phyloP scores from a whole-genome alignment of 345 rosid species.

The Arabis alpina region DNA sequence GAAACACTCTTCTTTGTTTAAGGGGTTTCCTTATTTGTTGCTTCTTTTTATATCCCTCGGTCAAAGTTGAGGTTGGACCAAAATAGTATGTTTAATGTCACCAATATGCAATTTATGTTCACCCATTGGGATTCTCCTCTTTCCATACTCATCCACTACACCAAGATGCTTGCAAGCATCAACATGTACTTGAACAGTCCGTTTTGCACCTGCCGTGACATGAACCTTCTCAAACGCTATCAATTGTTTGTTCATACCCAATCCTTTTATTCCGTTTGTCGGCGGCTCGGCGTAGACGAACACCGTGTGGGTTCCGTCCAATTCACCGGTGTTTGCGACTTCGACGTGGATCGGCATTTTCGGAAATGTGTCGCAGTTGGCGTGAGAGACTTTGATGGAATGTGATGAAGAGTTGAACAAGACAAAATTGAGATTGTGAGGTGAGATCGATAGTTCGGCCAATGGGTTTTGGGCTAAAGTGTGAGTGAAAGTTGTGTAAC shows the following conservation, averaged over 20 bases:
- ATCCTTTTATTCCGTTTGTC: conserved; percentile 46
- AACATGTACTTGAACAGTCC: conserved; percentile 51
- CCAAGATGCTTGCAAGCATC: conserved; percentile 83
- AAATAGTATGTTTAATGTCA: conserved; percentile 78
- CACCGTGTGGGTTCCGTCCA: conserved; percentile 80
- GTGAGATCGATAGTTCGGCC: conserved; percentile 45
- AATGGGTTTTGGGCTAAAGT: conserved; percentile 57
- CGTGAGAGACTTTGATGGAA: conserved; percentile 55
- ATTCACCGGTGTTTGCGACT: conserved; percentile 65
- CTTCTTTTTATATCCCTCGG: conserved; percentile 36
- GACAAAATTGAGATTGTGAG: conserved; percentile 44
- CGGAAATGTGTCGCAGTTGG: conserved; percentile 53
- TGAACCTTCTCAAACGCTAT: conserved; percentile 73
- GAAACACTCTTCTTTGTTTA: conserved; percentile 29
- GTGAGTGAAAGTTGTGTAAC: conserved; percentile 63
- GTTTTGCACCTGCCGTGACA: conserved; percentile 58
- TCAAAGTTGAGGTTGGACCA: conserved; percentile 58
- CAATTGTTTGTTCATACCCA: conserved; percentile 58
- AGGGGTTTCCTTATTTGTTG: conserved; percentile 17
- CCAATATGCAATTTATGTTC: conserved; percentile 74
- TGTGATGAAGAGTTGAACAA: conserved; percentile 48
- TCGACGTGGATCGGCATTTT: conserved; percentile 57
- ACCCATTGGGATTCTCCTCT: conserved; percentile 89
- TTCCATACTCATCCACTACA: conserved; percentile 72
- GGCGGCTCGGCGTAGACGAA: conserved; percentile 72